Base-by-base conservation (phyloP, 1,284 basidiomycete species). In the Somion occarium region DNA sequence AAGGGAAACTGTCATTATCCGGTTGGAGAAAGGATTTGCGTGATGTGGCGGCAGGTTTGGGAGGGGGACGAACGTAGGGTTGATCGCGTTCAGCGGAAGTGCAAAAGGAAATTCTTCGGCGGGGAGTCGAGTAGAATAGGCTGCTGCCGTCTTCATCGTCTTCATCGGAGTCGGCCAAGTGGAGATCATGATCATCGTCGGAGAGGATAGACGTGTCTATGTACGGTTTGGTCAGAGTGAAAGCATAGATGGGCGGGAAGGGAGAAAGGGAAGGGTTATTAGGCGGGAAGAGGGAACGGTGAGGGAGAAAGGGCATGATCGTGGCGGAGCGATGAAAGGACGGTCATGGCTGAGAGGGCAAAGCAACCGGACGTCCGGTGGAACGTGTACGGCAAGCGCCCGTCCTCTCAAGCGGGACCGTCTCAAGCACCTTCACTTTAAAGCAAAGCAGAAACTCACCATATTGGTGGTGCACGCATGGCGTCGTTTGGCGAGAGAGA, bases 101-200 rank as follows among this genome's bases (percentile, higher is more conserved):
- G n/a, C 61, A 64, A 55, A 67, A 67, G 7, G 64, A 67, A 3
- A 67, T 53, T 2, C 65, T 59, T 13, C 65, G 59, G 1, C 55
- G 60, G 13, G 60, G 62, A 0, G 58, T 54, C 12, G 59, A 44
- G 52, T 51, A 47, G 48, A 19, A 22, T 9, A 30, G 24, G 24
- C 13, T 5, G 22, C 18, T 7, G 19, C 41, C 48, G 41, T 42
- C 38, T 13, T 49, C 48, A 23, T 45, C 44, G 12, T 45, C 44
- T 9, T 20, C 44, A 11, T 37, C 34, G n/a, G 34, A 37, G 11
- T 37, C 11, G 34, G 34, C 34, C 11, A n/a, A 37, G 34, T 11
- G n/a, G 34, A 37, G 34, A n/a, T 37, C 9, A 37, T 37, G 11
- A n/a, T 11, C 11, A n/a, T 11, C 34, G 9, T 37, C 34, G n/a